Conservation (phyloP, 352 stramenopile species). For the Phytophthora sojae region DNA sequence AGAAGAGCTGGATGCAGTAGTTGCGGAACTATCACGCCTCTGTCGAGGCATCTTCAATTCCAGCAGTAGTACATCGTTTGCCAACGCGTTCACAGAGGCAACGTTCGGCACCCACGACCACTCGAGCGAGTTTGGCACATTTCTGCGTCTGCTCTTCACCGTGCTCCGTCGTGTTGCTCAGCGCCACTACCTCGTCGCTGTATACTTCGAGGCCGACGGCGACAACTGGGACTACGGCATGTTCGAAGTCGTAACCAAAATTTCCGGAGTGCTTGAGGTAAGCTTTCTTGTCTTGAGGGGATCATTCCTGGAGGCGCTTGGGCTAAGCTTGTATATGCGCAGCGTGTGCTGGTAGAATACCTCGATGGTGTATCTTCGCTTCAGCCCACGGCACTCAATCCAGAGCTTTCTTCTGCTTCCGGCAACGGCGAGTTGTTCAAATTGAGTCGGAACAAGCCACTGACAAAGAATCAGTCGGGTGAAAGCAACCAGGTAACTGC, state of each 20-base stretch:
- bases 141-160: slow-evolving; percentile 71
- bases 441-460: slow-evolving; percentile 66
- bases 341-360: slow-evolving; percentile 76
- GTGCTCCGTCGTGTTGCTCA: slow-evolving; percentile 71
- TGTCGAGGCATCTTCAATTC: slow-evolving; percentile 80
- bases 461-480: slow-evolving; percentile 39
- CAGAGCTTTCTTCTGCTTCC: slow-evolving; percentile 20
- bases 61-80: slow-evolving; percentile 79
- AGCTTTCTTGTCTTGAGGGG: background rate
- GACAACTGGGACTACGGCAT: slow-evolving; percentile 78
- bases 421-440: slow-evolving; percentile 58
- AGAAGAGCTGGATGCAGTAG: slow-evolving; percentile 66
- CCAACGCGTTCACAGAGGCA: slow-evolving; percentile 77
- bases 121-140: slow-evolving; percentile 74
- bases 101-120: slow-evolving; percentile 75
- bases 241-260: slow-evolving; percentile 68
- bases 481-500: slow-evolving; percentile 35
- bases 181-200: slow-evolving; percentile 69
- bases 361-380: slow-evolving; percentile 51
- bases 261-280: slow-evolving; percentile 74
- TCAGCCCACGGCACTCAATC: slow-evolving; percentile 30
- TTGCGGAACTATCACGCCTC: slow-evolving; percentile 72
- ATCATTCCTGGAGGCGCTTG: background rate
- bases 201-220: slow-evolving; percentile 69
- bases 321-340: background rate